A percentile compares a stretch with the other conserved stretches of the same genome.
These are phyloP conservation scores for Metschnikowia noctiluminum DNA, from an alignment of 805 yeast genomes.

Conservation along the genomic window DNA sequence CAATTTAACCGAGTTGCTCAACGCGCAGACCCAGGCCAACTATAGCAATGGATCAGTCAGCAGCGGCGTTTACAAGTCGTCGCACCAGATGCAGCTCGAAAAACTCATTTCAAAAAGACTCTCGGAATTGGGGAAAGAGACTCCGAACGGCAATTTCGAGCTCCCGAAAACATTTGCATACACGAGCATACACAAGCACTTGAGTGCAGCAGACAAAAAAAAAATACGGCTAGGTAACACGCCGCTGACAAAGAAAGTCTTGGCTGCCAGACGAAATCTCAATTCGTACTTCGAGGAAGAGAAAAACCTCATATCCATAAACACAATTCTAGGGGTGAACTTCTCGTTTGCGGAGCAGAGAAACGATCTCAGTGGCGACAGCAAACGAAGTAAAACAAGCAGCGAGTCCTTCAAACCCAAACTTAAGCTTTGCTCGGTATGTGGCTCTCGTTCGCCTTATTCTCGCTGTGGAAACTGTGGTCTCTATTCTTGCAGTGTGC, in stretches of 20 bases:
- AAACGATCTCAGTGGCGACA: constrained; percentile 17
- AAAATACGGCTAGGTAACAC: constrained; percentile 39
- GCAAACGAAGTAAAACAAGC: constrained; percentile 16
- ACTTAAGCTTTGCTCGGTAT: constrained; percentile 39
- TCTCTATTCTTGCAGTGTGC: constrained; percentile 38
- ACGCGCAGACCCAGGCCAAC: constrained; percentile 38
- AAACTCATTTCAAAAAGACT: constrained; percentile 35
- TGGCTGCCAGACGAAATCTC: constrained; percentile 42
- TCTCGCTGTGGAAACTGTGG: constrained; percentile 41
- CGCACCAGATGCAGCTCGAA: constrained; percentile 42
- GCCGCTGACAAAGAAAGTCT: constrained; percentile 40
- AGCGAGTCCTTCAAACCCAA: constrained; percentile 26
- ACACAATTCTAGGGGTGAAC: constrained; percentile 39
- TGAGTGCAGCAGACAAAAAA: constrained; percentile 20
- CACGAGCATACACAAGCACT: constrained; percentile 27
- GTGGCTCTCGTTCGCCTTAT: constrained; percentile 36
- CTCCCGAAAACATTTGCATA: constrained; percentile 40
- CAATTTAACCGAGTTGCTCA: constrained; percentile 40
- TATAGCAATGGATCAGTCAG: constrained; percentile 21
- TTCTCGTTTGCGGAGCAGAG: constrained; percentile 40
- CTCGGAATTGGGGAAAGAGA: constrained; percentile 34
- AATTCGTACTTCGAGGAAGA: constrained; percentile 46
- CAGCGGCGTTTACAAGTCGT: constrained; percentile 38
- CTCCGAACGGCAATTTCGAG: constrained; percentile 31
- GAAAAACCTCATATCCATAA: constrained; percentile 39